These are phyloP conservation scores for Bryoerythrophyllum caledonicum DNA, from an alignment of 225 moss, liverwort and hornwort species.

Conservation along the genomic window DNA sequence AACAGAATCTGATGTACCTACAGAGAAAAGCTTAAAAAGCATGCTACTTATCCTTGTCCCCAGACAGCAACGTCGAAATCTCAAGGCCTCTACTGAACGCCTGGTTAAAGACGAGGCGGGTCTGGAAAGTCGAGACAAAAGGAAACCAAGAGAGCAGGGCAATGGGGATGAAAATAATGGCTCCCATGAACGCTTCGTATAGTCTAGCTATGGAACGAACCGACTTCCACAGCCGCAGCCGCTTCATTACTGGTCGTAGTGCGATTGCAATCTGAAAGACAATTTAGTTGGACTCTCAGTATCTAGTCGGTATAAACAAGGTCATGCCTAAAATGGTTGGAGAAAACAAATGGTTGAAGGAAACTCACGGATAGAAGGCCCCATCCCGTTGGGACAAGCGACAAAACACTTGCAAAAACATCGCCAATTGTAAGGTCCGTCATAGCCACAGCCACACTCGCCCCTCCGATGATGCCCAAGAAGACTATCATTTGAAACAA, in stretches of 20 bases:
- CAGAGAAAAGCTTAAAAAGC: neutral
- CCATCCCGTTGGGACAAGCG: slow-evolving; percentile 68
- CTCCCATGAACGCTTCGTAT: slow-evolving; percentile 63
- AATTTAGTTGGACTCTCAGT: neutral
- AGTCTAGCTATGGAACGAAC: slow-evolving; percentile 54
- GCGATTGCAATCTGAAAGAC: slow-evolving; percentile 55
- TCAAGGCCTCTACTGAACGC: slow-evolving; percentile 97
- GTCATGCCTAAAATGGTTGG: neutral
- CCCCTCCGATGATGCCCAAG: slow-evolving; percentile 45
- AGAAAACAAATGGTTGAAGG: neutral
- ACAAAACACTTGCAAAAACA: slow-evolving; percentile 55
- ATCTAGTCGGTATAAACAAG: neutral
- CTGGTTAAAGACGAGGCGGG: slow-evolving; percentile 92
- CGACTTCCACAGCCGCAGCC: slow-evolving; percentile 50
- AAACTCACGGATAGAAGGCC: slow-evolving; percentile 59
- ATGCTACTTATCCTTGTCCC: slow-evolving; percentile 46
- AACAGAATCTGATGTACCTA: neutral
- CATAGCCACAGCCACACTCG: slow-evolving; percentile 38
- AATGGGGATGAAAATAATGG: slow-evolving; percentile 58
- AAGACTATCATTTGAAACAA: slow-evolving; percentile 57
- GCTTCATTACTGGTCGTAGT: slow-evolving; percentile 40
- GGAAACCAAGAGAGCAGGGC: slow-evolving; percentile 90
- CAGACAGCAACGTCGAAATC: slow-evolving; percentile 73
- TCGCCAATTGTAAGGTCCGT: slow-evolving; percentile 60
- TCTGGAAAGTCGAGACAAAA: slow-evolving; percentile 98